phyloP scores from a whole-genome alignment of 768 basidiomycete genomes.

The Leccinum sublutescens region DNA sequence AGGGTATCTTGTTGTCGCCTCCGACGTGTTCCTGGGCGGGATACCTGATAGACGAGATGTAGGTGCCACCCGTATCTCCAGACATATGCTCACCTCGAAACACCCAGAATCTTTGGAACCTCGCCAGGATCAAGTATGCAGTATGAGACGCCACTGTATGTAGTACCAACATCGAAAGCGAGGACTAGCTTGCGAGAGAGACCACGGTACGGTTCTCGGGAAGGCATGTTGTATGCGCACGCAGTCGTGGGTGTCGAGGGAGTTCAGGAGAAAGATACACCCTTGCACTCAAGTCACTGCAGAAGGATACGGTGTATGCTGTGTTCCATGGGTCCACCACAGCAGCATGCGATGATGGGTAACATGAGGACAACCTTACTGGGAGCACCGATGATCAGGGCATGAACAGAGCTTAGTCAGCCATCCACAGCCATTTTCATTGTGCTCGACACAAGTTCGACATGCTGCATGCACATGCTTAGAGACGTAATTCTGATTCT shows the following conservation, averaged over 20 bases:
- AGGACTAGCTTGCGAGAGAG: slow-evolving; percentile 39
- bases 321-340: background rate
- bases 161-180: slow-evolving; percentile 28
- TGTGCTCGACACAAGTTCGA: no score
- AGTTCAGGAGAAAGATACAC: background rate
- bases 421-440: background rate
- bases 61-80: background rate
- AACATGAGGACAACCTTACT: background rate
- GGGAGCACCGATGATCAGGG: background rate
- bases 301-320: background rate
- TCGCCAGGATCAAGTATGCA: slow-evolving; percentile 37
- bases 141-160: slow-evolving; percentile 38
- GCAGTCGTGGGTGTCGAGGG: background rate
- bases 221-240: slow-evolving; percentile 20
- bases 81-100: slow-evolving; percentile 21
- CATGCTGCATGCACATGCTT: background rate
- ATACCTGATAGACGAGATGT: slow-evolving; percentile 32
- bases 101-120: slow-evolving; percentile 29
- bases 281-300: background rate
- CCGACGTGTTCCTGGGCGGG: slow-evolving; percentile 46
- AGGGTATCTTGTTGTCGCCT: slow-evolving; percentile 49
- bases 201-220: slow-evolving; percentile 37
- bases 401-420: background rate
- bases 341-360: background rate
- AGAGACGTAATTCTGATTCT: background rate